Evolutionary conservation across 192 early-diverging fungal species (phyloP).

Genomic region (Entomortierella lignicola): DNA sequence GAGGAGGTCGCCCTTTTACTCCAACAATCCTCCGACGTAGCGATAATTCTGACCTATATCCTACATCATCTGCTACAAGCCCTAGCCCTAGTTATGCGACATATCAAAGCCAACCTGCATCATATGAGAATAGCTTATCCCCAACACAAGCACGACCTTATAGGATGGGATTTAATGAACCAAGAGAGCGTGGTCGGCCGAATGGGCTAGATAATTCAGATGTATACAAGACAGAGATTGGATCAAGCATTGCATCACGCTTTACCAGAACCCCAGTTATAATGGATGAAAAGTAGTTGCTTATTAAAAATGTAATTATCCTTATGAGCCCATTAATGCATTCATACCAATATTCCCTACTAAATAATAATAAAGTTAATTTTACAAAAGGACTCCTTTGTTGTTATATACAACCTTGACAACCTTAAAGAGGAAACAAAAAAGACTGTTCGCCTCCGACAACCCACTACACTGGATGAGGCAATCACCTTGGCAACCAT

Average conservation of each 20-base stretch:
- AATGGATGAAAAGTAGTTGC: slow-evolving; percentile 45
- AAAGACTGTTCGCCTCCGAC: too few species aligned
- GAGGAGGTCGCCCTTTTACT: slow-evolving; percentile 24
- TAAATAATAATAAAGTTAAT: too few species aligned
- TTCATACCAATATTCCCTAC: too few species aligned
- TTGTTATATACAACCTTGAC: too few species aligned
- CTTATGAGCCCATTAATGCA: too few species aligned
- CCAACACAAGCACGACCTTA: slow-evolving; percentile 20
- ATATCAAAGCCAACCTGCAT: slow-evolving; percentile 30
- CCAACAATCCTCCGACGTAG: slow-evolving; percentile 26
- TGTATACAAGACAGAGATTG: slow-evolving; percentile 39
- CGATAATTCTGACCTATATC: slow-evolving; percentile 12
- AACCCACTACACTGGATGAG: too few species aligned
- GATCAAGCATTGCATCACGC: slow-evolving; percentile 7
- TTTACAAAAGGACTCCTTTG: too few species aligned
- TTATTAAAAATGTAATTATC: too few species aligned
- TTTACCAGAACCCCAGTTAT: slow-evolving; percentile 16
- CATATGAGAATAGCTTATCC: slow-evolving; percentile 26
- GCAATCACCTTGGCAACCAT: too few species aligned
- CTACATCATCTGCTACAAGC: slow-evolving; percentile 3
- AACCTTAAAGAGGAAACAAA: too few species aligned
- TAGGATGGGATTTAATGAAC: slow-evolving; percentile 35
- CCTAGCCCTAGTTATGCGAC: slow-evolving; percentile 28
- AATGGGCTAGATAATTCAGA: slow-evolving; percentile 44
- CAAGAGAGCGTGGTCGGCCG: slow-evolving; percentile 30